A percentile compares a stretch with the other conserved stretches of the same genome.
These are phyloP conservation scores for Suhomyces kilbournensis DNA, from an alignment of 805 yeast species.

Conservation along the genomic window DNA sequence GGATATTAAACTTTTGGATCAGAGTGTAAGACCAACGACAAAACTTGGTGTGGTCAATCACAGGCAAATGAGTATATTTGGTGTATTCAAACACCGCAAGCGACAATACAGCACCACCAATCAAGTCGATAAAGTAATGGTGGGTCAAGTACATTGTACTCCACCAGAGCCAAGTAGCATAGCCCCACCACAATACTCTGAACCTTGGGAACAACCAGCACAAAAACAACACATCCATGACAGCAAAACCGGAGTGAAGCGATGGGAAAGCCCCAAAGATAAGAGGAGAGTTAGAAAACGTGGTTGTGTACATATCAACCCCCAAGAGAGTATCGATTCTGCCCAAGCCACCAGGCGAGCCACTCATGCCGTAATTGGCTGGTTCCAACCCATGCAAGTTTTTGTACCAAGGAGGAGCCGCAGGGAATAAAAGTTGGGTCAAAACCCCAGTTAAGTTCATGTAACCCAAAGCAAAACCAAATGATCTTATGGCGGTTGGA, in stretches of 20 bases:
- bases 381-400: conserved; percentile 79
- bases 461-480: conserved; percentile 92
- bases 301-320: conserved; percentile 75
- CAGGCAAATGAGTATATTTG: conserved; percentile 66
- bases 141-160: conserved; percentile 96
- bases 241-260: conserved; percentile 90
- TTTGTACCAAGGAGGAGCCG: conserved; percentile 98
- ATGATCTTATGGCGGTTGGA: conserved; percentile 78
- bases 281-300: conserved; percentile 82
- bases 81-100: conserved; percentile 66
- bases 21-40: conserved; percentile 68
- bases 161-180: conserved; percentile 98
- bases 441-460: conserved; percentile 87
- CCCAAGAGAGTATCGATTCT: conserved; percentile 81
- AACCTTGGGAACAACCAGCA: conserved; percentile 75
- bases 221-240: conserved; percentile 87
- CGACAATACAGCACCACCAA: conserved; percentile 89
- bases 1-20: conserved; percentile 24
- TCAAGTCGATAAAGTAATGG: conserved; percentile 90
- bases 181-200: conserved; percentile 63
- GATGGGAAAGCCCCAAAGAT: conserved; percentile 90
- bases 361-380: conserved; percentile 87
- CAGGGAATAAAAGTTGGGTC: conserved; percentile 79
- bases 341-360: conserved; percentile 93
- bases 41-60: conserved; percentile 46